phyloP scores from a whole-genome alignment of 306 rosid species.

The Pyrus betulifolia region DNA sequence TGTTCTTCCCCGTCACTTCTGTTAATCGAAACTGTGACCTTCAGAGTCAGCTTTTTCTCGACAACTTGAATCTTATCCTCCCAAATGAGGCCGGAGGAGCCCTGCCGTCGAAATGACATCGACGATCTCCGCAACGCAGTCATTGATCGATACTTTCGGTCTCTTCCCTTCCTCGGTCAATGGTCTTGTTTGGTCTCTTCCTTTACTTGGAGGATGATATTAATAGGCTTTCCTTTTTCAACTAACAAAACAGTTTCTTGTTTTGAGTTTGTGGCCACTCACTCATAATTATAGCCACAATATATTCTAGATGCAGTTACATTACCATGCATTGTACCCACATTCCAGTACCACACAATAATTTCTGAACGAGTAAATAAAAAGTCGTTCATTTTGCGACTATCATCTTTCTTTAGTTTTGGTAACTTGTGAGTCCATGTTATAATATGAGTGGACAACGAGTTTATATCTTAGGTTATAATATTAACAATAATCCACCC shows the following conservation, averaged over 20 bases:
- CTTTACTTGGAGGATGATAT: background rate
- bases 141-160: constrained; percentile 9
- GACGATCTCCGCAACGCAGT: constrained; percentile 57
- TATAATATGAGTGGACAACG: too few relatives aligned
- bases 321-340: too few relatives aligned
- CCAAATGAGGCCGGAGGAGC: constrained; percentile 85
- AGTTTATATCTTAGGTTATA: too few relatives aligned
- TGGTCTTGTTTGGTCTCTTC: background rate
- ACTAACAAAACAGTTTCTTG: constrained; percentile 10
- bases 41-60: constrained; percentile 8
- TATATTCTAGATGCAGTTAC: background rate
- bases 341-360: too few relatives aligned
- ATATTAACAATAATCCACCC: too few relatives aligned
- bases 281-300: background rate
- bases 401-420: too few relatives aligned
- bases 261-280: background rate
- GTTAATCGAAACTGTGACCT: background rate
- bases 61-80: constrained; percentile 15
- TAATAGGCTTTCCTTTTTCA: background rate
- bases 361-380: too few relatives aligned
- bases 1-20: constrained; percentile 9
- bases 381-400: background rate
- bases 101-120: constrained; percentile 61
- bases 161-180: background rate
- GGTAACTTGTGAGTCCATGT: too few relatives aligned